Evolutionary conservation across 2,329 filamentous ascomycete genomes (phyloP).

Genomic region (Fusarium tanahbumbuense): DNA sequence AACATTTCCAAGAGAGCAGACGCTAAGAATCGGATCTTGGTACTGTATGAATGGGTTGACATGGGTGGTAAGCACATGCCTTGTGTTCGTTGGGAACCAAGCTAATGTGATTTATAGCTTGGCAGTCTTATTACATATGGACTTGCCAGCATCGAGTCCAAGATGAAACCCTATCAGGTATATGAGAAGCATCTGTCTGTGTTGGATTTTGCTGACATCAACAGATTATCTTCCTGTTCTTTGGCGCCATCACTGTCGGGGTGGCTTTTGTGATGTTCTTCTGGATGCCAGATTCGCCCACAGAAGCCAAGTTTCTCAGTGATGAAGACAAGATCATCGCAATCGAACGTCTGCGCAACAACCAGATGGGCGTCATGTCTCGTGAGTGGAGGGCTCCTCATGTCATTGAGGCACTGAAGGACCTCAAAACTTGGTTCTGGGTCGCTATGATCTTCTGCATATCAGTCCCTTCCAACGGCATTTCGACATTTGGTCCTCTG

Average conservation of each 20-base stretch:
- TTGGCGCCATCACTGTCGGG: constrained; percentile 62
- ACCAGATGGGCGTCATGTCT: constrained; percentile 66
- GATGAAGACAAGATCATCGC: constrained; percentile 64
- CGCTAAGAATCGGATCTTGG: constrained; percentile 67
- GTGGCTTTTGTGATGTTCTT: constrained; percentile 59
- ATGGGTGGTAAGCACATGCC: constrained; percentile 57
- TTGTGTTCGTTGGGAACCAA: background rate
- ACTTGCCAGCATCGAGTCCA: constrained; percentile 66
- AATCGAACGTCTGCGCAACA: constrained; percentile 64
- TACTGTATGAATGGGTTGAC: constrained; percentile 71
- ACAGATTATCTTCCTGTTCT: constrained; percentile 65
- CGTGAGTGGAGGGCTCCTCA: constrained; percentile 64
- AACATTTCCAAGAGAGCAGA: constrained; percentile 60
- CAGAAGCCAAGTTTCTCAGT: constrained; percentile 63
- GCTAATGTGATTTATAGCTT: constrained; percentile 47
- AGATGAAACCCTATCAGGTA: constrained; percentile 61
- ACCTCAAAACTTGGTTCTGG: constrained; percentile 72
- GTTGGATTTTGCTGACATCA: background rate
- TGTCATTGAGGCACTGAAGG: constrained; percentile 63
- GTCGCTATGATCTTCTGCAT: constrained; percentile 66
- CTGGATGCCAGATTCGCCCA: constrained; percentile 62
- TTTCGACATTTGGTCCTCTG: constrained; percentile 69
- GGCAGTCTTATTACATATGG: constrained; percentile 69
- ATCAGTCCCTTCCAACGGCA: constrained; percentile 67
- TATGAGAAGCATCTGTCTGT: fast-evolving